Conservation (phyloP, 768 basidiomycete species). For the Favolaschia claudopus region DNA sequence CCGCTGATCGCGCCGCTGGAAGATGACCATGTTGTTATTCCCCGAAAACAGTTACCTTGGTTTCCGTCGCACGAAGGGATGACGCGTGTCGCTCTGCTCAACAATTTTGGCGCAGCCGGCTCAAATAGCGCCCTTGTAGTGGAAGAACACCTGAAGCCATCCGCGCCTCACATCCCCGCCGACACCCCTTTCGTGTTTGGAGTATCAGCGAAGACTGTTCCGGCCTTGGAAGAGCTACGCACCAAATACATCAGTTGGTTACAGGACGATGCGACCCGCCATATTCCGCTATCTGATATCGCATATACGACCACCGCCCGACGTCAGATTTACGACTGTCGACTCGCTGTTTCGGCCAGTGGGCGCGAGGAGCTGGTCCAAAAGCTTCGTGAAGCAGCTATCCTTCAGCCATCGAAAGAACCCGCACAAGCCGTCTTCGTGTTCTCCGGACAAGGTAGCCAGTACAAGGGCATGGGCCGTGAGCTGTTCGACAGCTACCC, state of each 20-base stretch:
- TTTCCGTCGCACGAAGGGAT: slow-evolving; percentile 34
- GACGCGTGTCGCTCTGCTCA: slow-evolving; percentile 64
- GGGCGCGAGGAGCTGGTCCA: slow-evolving; percentile 54
- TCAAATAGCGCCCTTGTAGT: slow-evolving; percentile 71
- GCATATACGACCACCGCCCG: slow-evolving; percentile 76
- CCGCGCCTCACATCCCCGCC: neutral
- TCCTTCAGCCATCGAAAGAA: slow-evolving; percentile 38
- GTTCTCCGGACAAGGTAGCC: slow-evolving; percentile 78
- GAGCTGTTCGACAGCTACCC: slow-evolving; percentile 58
- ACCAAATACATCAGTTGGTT: slow-evolving; percentile 58
- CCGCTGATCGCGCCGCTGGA: slow-evolving; percentile 59
- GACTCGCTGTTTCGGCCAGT: slow-evolving; percentile 57
- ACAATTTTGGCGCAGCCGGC: slow-evolving; percentile 81
- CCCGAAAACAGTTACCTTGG: slow-evolving; percentile 53
- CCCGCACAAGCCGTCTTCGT: slow-evolving; percentile 61
- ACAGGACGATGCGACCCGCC: slow-evolving; percentile 31
- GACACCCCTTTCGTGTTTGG: slow-evolving; percentile 55
- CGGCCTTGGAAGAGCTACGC: slow-evolving; percentile 57
- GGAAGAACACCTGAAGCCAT: slow-evolving; percentile 53
- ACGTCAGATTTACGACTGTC: slow-evolving; percentile 60
- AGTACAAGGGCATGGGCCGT: slow-evolving; percentile 70
- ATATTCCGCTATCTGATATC: slow-evolving; percentile 52
- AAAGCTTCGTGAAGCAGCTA: slow-evolving; percentile 46
- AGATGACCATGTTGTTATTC: slow-evolving; percentile 57
- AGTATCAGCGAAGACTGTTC: slow-evolving; percentile 64